phyloP scores from a whole-genome alignment of 257 asterid species.

The Fraxinus quadrangulata region DNA sequence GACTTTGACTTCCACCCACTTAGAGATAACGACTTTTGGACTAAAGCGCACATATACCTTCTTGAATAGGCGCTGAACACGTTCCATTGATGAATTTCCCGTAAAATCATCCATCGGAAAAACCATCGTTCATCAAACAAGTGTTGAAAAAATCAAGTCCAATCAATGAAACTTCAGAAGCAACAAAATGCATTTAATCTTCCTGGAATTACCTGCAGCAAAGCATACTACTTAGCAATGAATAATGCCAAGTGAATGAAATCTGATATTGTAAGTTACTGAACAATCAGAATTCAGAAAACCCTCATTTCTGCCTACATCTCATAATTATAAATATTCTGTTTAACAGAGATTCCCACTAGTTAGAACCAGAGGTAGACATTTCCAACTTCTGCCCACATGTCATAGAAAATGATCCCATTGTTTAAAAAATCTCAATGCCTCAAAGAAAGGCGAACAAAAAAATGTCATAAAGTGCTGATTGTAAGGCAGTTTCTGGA shows the following conservation, averaged over 20 bases:
- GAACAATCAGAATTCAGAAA: too few relatives aligned
- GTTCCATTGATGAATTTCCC: constrained; percentile 54
- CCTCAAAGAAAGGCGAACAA: too few relatives aligned
- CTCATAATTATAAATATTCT: too few relatives aligned
- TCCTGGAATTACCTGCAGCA: constrained; percentile 24
- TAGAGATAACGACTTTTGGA: not conserved
- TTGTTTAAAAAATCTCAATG: too few relatives aligned
- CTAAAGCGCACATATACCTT: constrained; percentile 52
- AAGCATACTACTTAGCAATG: constrained; percentile 8
- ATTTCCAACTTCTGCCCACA: not conserved
- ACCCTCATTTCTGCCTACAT: too few relatives aligned
- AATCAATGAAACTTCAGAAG: constrained; percentile 19
- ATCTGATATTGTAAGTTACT: not conserved
- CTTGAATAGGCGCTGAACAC: constrained; percentile 67
- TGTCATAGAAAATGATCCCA: not conserved
- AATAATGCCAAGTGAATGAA: not conserved
- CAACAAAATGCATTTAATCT: constrained; percentile 29
- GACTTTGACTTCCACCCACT: not conserved
- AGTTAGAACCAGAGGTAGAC: too few relatives aligned
- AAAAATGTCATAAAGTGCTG: too few relatives aligned
- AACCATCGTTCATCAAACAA: constrained; percentile 64
- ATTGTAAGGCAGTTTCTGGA: too few relatives aligned
- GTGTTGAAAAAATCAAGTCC: constrained; percentile 25
- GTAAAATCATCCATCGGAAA: constrained; percentile 67
- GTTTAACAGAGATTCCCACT: too few relatives aligned